These are phyloP conservation scores for Dimocarpus longan DNA, from an alignment of 345 rosid species.

Conservation along the genomic window DNA sequence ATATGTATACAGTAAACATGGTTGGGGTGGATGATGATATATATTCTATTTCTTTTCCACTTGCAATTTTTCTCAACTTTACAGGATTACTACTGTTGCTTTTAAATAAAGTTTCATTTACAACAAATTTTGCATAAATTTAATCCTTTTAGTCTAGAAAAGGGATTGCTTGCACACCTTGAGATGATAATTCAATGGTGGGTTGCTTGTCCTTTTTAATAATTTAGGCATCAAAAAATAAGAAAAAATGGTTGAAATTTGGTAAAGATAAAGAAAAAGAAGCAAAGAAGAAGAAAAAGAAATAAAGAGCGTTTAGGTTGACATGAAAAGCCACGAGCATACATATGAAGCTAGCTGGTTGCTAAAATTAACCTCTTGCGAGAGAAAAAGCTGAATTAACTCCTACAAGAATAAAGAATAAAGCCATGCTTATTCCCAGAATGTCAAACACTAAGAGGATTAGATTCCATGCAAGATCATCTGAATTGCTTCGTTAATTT, in stretches of 20 bases:
- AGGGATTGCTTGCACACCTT: neutral
- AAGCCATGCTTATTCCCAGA: neutral
- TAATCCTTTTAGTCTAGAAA: conserved; percentile 5
- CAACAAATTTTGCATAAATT: conserved; percentile 3
- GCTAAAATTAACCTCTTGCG: neutral
- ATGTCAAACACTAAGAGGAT: neutral
- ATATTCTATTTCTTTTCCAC: conserved; percentile 14
- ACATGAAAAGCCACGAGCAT: conserved; percentile 6
- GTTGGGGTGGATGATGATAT: neutral
- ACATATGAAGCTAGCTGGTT: neutral
- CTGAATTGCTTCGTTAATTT: neutral
- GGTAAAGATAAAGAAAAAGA: neutral
- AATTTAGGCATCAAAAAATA: neutral
- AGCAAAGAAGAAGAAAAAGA: neutral
- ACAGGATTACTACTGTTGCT: conserved; percentile 3
- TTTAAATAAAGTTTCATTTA: conserved; percentile 20
- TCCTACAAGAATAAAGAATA: neutral
- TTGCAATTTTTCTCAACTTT: conserved; percentile 17
- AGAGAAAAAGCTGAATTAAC: neutral
- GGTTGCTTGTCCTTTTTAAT: neutral
- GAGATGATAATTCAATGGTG: conserved; percentile 1
- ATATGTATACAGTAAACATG: too few species aligned
- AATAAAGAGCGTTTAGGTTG: conserved; percentile 2
- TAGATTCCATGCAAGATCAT: neutral
- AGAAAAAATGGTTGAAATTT: conserved; percentile 12